These are phyloP conservation scores for Pythium insidiosum DNA, from an alignment of 352 stramenopile genomes.

Conservation along the genomic window DNA sequence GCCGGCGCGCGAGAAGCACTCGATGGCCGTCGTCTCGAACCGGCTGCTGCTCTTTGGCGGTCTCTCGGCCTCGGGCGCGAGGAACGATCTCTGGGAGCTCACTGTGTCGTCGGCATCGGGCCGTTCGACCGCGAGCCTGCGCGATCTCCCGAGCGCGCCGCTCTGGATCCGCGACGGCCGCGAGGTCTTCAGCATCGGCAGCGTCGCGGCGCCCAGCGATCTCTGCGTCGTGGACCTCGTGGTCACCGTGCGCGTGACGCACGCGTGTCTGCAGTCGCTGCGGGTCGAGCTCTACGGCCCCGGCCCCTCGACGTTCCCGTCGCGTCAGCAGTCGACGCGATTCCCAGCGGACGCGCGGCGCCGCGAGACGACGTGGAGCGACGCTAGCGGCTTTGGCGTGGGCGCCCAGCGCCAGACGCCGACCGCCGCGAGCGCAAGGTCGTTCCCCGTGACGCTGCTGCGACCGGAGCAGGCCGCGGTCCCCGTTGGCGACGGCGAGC, in stretches of 20 bases:
- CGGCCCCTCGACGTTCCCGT: slow-evolving; percentile 40
- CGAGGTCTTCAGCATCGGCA: slow-evolving; percentile 39
- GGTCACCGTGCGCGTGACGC: slow-evolving; percentile 43
- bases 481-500: too few relatives aligned
- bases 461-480: slow-evolving; percentile 29
- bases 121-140: slow-evolving; percentile 20
- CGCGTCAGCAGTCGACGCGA: slow-evolving; percentile 30
- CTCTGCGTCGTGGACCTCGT: slow-evolving; percentile 39
- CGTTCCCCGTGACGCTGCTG: slow-evolving; percentile 42
- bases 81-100: slow-evolving; percentile 64
- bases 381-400: slow-evolving; percentile 14
- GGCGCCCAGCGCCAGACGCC: slow-evolving; percentile 25
- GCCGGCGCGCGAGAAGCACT: slow-evolving; percentile 47
- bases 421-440: slow-evolving; percentile 24
- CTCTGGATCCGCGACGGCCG: slow-evolving; percentile 37
- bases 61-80: slow-evolving; percentile 18
- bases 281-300: slow-evolving; percentile 50
- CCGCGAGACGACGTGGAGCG: slow-evolving; percentile 37
- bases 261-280: slow-evolving; percentile 44
- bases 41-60: slow-evolving; percentile 60
- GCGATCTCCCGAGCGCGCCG: slow-evolving; percentile 24
- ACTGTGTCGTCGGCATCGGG: slow-evolving; percentile 35
- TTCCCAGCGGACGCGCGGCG: slow-evolving; percentile 28
- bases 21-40: slow-evolving; percentile 28
- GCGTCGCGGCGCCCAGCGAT: slow-evolving; percentile 18